Evolutionary conservation across 1,284 basidiomycete genomes (phyloP), one percentile per base, ranked within the genome.

Genomic region (Pseudozyma pruni): DNA sequence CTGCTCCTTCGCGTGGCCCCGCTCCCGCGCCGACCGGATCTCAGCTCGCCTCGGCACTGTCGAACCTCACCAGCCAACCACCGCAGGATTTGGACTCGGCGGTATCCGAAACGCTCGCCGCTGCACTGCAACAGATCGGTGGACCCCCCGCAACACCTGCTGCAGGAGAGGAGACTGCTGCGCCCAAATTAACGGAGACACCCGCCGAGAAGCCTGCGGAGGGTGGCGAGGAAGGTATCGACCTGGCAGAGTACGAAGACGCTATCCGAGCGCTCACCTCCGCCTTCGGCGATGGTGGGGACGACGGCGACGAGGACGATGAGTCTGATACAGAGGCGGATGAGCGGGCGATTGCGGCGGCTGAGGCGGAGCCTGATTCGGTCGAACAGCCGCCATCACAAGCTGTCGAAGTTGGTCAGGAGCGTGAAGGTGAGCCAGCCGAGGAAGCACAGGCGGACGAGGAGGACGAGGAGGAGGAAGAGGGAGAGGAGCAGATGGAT

Each of bases 181-280:
- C 49, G 10, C 43, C 46, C 0, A 11, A 42, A 4, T 37, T 48
- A 8, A 19, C 50, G 29, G 38, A 43, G 40, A 42, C 38, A 16
- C 41, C 8, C 6, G 17, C n/a, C 16, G 48, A 35, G 41, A 31
- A 50, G 42, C 19, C 52, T 25, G 49, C 46, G 14, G 45, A 13
- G 14, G 43, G 45, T 35, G 53, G 49, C 17, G 63, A 66, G 34
- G 63, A 60, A 6, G 72, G 75, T n/a, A 70, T 76, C 62, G 62
- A 76, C 44, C 55, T 76, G 37, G 67, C 72, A 34, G 72, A 76
- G 33, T 76, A 76, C 46, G 45, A 72, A 25, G 75, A 76, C 44
- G 75, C 75, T 5, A 60, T 76, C 41, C 72, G 75, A n/a, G 73
- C 75, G 6, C 70, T 76, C 34, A 73, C 69, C 2, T 71, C 69